A percentile compares a stretch with the other conserved stretches of the same genome.
phyloP scores from a whole-genome alignment of 805 yeast species.

The Saccharomyces jurei region DNA sequence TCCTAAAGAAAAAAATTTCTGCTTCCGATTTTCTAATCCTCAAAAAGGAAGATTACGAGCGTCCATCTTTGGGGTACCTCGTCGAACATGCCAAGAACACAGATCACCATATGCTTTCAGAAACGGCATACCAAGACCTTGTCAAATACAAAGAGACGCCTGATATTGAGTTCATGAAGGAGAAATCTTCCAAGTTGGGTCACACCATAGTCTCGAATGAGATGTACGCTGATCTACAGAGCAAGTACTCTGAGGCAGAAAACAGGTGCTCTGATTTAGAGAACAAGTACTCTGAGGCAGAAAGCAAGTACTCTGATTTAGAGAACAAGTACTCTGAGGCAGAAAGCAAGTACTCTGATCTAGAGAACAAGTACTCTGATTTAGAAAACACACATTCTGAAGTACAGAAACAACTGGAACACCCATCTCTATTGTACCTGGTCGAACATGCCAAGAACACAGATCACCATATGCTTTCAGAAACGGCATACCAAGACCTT shows the following conservation, averaged over 20 bases:
- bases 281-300: not conserved
- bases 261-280: no score
- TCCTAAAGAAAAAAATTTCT: slow-evolving; percentile 21
- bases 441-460: slow-evolving; percentile 20
- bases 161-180: slow-evolving; percentile 4
- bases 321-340: no score
- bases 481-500: slow-evolving; percentile 4
- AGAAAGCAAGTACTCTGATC: not conserved
- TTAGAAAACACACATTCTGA: not conserved
- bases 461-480: not conserved
- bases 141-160: slow-evolving; percentile 1
- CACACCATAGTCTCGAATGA: not conserved
- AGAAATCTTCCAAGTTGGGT: slow-evolving; percentile 1
- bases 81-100: not conserved
- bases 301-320: no score
- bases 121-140: not conserved
- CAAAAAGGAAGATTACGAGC: slow-evolving; percentile 8
- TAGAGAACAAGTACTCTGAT: not conserved
- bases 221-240: slow-evolving; percentile 3
- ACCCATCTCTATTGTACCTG: slow-evolving; percentile 22
- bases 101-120: not conserved
- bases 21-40: slow-evolving; percentile 20
- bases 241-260: not conserved
- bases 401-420: slow-evolving; percentile 7
- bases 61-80: not conserved